phyloP scores from a whole-genome alignment of 768 basidiomycete genomes.

The Boletus pseudo-olivaceus region DNA sequence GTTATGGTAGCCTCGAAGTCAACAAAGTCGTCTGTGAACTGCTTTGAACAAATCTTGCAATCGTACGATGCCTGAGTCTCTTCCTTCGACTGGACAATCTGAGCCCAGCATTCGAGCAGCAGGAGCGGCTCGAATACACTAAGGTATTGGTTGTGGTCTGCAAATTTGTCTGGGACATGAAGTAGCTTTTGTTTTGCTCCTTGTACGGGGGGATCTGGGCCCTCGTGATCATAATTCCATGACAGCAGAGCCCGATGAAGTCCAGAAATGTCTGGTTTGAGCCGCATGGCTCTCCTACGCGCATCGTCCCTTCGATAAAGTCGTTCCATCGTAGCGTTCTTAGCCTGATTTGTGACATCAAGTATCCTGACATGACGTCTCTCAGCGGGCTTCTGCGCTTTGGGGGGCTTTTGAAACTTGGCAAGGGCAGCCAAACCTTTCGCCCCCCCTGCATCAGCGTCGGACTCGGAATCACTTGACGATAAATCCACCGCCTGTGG shows the following conservation, averaged over 20 bases:
- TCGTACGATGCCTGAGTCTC: slow-evolving; percentile 51
- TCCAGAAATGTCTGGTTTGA: slow-evolving; percentile 78
- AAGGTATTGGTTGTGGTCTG: slow-evolving; percentile 62
- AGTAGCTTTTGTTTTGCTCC: slow-evolving; percentile 30
- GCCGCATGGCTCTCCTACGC: slow-evolving; percentile 56
- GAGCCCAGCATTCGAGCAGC: slow-evolving; percentile 87
- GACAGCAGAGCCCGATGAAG: slow-evolving; percentile 77
- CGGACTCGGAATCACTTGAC: slow-evolving; percentile 47
- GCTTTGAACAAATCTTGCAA: slow-evolving; percentile 64
- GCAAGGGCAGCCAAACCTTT: slow-evolving; percentile 51
- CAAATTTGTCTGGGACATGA: slow-evolving; percentile 64
- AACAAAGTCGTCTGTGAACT: slow-evolving; percentile 76
- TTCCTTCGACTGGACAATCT: slow-evolving; percentile 75
- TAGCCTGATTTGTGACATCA: slow-evolving; percentile 44
- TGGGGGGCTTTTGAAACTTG: slow-evolving; percentile 59
- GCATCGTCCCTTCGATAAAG: slow-evolving; percentile 57
- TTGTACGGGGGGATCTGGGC: slow-evolving; percentile 58
- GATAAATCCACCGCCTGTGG: slow-evolving; percentile 25
- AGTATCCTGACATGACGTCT: slow-evolving; percentile 63
- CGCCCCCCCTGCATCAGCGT: slow-evolving; percentile 41
- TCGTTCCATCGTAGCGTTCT: slow-evolving; percentile 47
- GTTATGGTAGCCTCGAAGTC: slow-evolving; percentile 70
- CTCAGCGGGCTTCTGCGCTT: slow-evolving; percentile 52
- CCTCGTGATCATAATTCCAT: slow-evolving; percentile 78
- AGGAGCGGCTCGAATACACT: slow-evolving; percentile 81